Conservation (phyloP, 108 stramenopile genomes). For the Conticribra weissflogii region DNA sequence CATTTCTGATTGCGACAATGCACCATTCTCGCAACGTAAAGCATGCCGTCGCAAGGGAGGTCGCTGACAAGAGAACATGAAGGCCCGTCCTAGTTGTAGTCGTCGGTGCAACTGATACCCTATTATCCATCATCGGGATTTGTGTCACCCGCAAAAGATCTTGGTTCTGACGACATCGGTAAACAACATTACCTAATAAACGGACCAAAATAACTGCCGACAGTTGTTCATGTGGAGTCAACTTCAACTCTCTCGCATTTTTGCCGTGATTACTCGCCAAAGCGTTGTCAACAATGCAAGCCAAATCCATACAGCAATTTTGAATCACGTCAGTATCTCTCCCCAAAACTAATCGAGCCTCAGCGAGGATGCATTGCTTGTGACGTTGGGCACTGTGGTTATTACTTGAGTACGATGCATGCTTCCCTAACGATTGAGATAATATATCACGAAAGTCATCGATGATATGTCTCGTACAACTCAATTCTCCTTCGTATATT, state of each 20-base stretch:
- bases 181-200: constrained; percentile 73
- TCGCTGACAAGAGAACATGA: constrained; percentile 80
- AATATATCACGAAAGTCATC: constrained; percentile 67
- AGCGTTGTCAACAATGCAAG: constrained; percentile 59
- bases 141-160: constrained; percentile 61
- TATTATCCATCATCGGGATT: constrained; percentile 42
- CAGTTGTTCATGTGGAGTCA: constrained; percentile 62
- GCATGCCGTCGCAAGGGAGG: constrained; percentile 73
- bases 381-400: neutral
- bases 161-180: constrained; percentile 72
- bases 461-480: constrained; percentile 46
- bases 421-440: constrained; percentile 51
- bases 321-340: constrained; percentile 50
- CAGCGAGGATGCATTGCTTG: constrained; percentile 18
- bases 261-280: constrained; percentile 46
- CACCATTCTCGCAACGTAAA: constrained; percentile 88
- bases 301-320: constrained; percentile 53
- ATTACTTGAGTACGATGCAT: constrained; percentile 7
- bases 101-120: neutral
- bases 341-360: constrained; percentile 54
- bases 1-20: constrained; percentile 84
- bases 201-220: constrained; percentile 63
- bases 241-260: constrained; percentile 59
- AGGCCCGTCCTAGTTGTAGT: constrained; percentile 55
- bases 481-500: constrained; percentile 41